Base-by-base conservation (phyloP, 73 alveolate species). In the Symbiodinium natans region DNA sequence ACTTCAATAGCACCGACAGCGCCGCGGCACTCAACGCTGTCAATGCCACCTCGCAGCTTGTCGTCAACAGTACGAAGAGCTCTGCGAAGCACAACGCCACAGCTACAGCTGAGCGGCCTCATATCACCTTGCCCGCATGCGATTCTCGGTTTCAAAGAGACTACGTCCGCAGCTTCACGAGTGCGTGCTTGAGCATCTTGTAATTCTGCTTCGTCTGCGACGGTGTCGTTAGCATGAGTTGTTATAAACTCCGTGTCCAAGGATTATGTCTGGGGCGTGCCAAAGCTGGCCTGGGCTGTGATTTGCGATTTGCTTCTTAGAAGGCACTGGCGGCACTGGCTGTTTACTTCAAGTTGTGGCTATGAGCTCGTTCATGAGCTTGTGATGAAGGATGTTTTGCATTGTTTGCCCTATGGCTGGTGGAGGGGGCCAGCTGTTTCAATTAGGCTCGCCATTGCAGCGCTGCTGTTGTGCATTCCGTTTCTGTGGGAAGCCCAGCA, bases 221-320 rank as follows among this genome's bases (percentile, higher is more conserved):
- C n/a, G n/a, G n/a, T n/a, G n/a, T n/a, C n/a, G n/a, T n/a, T n/a
- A n/a, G n/a, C n/a, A n/a, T n/a, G n/a, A n/a, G n/a, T n/a, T n/a
- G n/a, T n/a, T n/a, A n/a, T n/a, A 25, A 25, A 4, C 80, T 63
- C 36, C 36, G 80, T 17, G 19, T 63, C 11, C 80, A 63, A 63
- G 88, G 97, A 71, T 1, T 13, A 33, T 41, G 41, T 90, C 46
- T 71, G 87, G 97, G 97, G 97, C 39, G 38, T 90, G 19, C 80
- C 97, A 4, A 90, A 90, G 97, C 11, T 90, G 46, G 54, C 97
- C 41, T 90, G 97, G 97, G 97, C 80, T 19, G 41, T 90, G 82
- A 46, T 90, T 23, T 90, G 97, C 80, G 97, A 90, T 52, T 7
- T 41, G 97, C 83, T 11, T 0, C 77, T 40, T 15, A 10, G n/a